Evolutionary conservation across 2,329 filamentous ascomycete species (phyloP).

Genomic region (Alternaria hordeiaustralica): DNA sequence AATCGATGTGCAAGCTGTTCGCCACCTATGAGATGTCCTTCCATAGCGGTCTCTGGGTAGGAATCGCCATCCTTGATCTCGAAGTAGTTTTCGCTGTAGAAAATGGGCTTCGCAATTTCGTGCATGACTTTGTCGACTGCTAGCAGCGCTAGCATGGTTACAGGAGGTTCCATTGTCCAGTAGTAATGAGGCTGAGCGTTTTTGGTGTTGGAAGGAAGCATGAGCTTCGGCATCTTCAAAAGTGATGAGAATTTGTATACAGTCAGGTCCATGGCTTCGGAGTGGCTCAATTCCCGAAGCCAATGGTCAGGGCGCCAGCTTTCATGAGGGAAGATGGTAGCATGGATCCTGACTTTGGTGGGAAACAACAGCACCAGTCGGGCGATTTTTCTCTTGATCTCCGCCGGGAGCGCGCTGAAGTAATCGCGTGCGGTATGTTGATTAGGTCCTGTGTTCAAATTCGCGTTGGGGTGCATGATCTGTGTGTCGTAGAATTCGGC

Average conservation of each 20-base stretch:
- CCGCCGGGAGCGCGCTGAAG: not conserved
- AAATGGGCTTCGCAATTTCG: not conserved
- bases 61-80: not conserved
- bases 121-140: not conserved
- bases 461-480: not conserved
- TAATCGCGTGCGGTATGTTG: not conserved
- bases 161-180: not conserved
- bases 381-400: not conserved
- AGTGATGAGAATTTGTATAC: not conserved
- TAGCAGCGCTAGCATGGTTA: not conserved
- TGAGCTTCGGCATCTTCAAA: not conserved
- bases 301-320: not conserved
- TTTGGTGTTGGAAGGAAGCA: not conserved
- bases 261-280: too few relatives aligned
- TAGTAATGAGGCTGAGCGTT: not conserved
- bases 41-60: too few relatives aligned
- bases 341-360: not conserved
- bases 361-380: not conserved
- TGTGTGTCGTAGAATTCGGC: not conserved
- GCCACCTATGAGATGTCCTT: too few relatives aligned
- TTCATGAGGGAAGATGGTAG: not conserved
- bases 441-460: not conserved
- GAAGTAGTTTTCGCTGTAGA: not conserved
- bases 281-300: too few relatives aligned
- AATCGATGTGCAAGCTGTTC: not conserved